Conservation (phyloP, 257 asterid genomes). For the Solanum appendiculatum region DNA sequence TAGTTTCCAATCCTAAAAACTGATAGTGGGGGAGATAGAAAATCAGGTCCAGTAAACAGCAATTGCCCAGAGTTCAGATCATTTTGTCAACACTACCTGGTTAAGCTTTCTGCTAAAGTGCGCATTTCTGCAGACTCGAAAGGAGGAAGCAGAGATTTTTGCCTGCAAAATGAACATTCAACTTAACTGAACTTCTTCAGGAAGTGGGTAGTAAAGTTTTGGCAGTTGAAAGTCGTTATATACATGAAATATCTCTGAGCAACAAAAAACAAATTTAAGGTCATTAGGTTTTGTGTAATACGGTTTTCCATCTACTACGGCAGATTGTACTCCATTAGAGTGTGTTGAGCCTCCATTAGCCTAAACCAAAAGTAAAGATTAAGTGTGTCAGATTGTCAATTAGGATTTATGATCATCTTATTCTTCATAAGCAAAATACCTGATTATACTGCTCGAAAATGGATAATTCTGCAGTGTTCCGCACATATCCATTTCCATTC, state of each 20-base stretch:
- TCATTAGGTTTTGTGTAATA: conserved; percentile 18
- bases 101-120: conserved; percentile 75
- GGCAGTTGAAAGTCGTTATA: background rate
- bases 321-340: conserved; percentile 37
- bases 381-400: conserved; percentile 11
- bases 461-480: conserved; percentile 62
- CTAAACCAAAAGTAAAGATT: conserved; percentile 31
- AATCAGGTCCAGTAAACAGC: background rate
- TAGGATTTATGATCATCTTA: background rate
- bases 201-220: background rate
- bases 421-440: conserved; percentile 30
- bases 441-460: conserved; percentile 73
- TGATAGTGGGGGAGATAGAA: background rate
- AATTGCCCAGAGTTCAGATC: conserved; percentile 1
- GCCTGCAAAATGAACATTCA: conserved; percentile 40
- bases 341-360: conserved; percentile 23
- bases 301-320: conserved; percentile 50
- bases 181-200: background rate
- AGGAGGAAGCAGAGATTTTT: conserved; percentile 75
- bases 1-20: background rate
- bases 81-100: conserved; percentile 44
- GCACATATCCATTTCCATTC: conserved; percentile 31
- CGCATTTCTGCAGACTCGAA: conserved; percentile 96
- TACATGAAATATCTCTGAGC: background rate
- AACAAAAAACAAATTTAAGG: background rate